These are phyloP conservation scores for Groenewaldozyma salmanticensis DNA, from an alignment of 805 yeast genomes.

Conservation along the genomic window DNA sequence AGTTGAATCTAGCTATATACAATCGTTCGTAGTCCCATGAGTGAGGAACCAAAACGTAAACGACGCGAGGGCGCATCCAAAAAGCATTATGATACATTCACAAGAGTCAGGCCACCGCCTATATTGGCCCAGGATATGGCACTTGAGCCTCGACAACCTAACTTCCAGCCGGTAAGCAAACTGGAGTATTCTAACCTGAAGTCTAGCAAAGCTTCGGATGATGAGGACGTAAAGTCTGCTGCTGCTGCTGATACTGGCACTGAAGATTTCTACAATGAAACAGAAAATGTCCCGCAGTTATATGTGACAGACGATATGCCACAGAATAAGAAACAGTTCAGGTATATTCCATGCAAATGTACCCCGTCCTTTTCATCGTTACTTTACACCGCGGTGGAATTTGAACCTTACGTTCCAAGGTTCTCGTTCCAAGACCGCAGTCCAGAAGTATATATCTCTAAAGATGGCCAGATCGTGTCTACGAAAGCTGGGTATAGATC, in stretches of 20 bases:
- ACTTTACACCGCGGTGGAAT: conserved; percentile 62
- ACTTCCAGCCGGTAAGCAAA: conserved; percentile 3
- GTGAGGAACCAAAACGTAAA: too few relatives aligned
- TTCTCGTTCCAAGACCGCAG: conserved; percentile 63
- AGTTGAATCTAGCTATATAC: too few relatives aligned
- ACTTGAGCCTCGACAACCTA: conserved; percentile 9
- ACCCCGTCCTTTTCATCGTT: conserved; percentile 42
- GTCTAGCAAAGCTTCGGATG: too few relatives aligned
- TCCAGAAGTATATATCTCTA: conserved; percentile 38
- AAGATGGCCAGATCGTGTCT: conserved; percentile 38
- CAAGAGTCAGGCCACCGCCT: conserved; percentile 13
- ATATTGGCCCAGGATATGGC: conserved; percentile 9
- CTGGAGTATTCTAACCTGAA: background rate
- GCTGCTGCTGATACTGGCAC: background rate
- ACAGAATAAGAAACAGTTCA: conserved; percentile 66
- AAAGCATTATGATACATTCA: too few relatives aligned
- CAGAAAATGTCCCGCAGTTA: conserved; percentile 25
- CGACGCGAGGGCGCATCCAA: too few relatives aligned
- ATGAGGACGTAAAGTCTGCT: too few relatives aligned
- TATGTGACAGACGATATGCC: conserved; percentile 67
- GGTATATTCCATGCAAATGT: conserved; percentile 71
- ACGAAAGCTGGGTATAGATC: conserved; percentile 73
- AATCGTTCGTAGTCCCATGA: too few relatives aligned
- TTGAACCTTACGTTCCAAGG: conserved; percentile 53
- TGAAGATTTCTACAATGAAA: background rate